Percentiles rank a stretch among this genome's conserved stretches.
These are phyloP conservation scores for Rhizopogon rudus DNA, from an alignment of 768 basidiomycete genomes.

Conservation along the genomic window DNA sequence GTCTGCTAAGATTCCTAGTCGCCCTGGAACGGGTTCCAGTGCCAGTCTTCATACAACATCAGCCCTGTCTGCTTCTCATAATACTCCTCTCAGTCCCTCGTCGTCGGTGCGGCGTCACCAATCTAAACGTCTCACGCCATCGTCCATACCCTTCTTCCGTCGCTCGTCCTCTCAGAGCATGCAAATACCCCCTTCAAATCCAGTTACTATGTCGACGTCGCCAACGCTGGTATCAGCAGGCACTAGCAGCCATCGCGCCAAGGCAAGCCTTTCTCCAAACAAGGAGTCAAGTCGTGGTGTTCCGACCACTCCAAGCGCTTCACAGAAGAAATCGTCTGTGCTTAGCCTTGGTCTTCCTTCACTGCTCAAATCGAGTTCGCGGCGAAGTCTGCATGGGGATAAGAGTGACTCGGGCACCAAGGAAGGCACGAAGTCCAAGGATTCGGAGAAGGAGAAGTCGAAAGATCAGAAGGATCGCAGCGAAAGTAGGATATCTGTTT, in stretches of 20 bases:
- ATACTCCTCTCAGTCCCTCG: slow-evolving; percentile 67
- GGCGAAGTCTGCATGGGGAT: slow-evolving; percentile 70
- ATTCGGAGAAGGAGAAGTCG: slow-evolving; percentile 43
- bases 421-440: slow-evolving; percentile 42
- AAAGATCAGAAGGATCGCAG: slow-evolving; percentile 82
- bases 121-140: slow-evolving; percentile 79
- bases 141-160: slow-evolving; percentile 91
- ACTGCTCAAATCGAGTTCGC: slow-evolving; percentile 80
- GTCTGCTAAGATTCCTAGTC: slow-evolving; percentile 57
- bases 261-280: slow-evolving; percentile 44
- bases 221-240: slow-evolving; percentile 50
- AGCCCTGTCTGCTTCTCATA: slow-evolving; percentile 46
- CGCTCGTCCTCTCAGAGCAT: slow-evolving; percentile 88
- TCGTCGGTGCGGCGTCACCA: slow-evolving; percentile 64
- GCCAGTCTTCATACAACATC: slow-evolving; percentile 63
- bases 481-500: slow-evolving; percentile 82
- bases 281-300: slow-evolving; percentile 51
- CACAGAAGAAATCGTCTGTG: slow-evolving; percentile 79
- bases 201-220: slow-evolving; percentile 37
- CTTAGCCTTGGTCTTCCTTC: slow-evolving; percentile 78
- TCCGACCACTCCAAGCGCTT: slow-evolving; percentile 50
- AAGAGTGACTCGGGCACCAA: slow-evolving; percentile 41
- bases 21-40: slow-evolving; percentile 74
- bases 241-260: slow-evolving; percentile 32
- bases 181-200: slow-evolving; percentile 50